Evolutionary conservation across 257 asterid genomes (phyloP), one percentile per base, ranked within the genome.

Genomic region (Nicotiana sylvestris): DNA sequence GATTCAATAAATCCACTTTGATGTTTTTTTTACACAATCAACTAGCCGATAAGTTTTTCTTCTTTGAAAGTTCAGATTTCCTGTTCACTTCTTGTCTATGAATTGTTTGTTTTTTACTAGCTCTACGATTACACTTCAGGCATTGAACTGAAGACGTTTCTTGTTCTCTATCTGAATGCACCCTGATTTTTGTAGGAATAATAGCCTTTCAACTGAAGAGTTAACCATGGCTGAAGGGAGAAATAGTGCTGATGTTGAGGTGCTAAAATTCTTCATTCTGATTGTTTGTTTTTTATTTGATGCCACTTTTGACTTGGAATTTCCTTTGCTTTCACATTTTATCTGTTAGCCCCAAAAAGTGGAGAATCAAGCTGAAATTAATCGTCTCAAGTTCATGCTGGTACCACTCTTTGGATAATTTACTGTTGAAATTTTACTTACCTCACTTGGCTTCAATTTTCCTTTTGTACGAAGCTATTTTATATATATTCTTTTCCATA

Each of bases 321-420:
- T 80, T 86, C 84, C 81, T 69, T 68, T 62, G 61, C 49, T 46
- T 66, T 81, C 27, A 81, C 18, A 51, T 86, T 69, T 79, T 76
- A 66, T 78, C 43, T 80, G 80, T 77, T 82, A 88, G 91, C 86
- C 84, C 43, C 89, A 85, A 83, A 84, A 88, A 46, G 51, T 55
- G 83, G 95, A 87, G 85, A 86, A 85, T 86, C 88, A 86, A 83
- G 88, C 85, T 83, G 98, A 92, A 85, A 82, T 90, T 68, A 85
- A 77, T 84, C 91, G 85, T 81, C 93, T 96, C 81, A 91, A 88
- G 85, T 85, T 86, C 89, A 83, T 94, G 84, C 98, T 96, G 98
- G 99, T 96, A 92, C 33, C 49, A 51, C 81, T 84, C 70, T 85
- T 76, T 82, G 56, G 62, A 80, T 17, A 12, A 39, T 46, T 87